Evolutionary conservation across 352 stramenopile genomes (phyloP).

Genomic region (Globisporangium alternatum): DNA sequence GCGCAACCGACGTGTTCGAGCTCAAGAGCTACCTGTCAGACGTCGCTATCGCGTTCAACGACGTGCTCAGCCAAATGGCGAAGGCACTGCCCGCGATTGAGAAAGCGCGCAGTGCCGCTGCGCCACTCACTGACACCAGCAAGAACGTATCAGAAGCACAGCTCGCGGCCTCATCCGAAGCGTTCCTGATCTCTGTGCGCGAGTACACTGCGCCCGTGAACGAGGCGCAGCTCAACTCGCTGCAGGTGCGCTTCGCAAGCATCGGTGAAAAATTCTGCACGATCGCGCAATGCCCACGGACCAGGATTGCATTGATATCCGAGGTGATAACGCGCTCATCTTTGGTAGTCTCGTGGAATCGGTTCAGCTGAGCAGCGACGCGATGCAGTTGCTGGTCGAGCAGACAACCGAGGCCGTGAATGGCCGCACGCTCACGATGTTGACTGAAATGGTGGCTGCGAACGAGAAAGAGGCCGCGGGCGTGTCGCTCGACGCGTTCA

Average conservation of each 20-base stretch:
- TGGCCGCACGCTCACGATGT: not conserved
- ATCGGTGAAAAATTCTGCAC: not conserved
- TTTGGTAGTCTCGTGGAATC: not conserved
- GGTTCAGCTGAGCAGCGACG: not conserved
- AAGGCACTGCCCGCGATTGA: conserved; percentile 1
- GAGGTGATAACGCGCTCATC: conserved; percentile 2
- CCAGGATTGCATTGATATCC: not conserved
- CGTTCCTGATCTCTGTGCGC: not conserved
- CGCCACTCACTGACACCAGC: not conserved
- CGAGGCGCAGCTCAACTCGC: conserved; percentile 5
- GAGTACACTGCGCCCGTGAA: not conserved
- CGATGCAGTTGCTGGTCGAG: not conserved
- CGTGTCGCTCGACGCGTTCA: not conserved
- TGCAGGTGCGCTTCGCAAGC: conserved; percentile 5
- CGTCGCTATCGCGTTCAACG: not conserved
- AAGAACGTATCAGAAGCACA: not conserved
- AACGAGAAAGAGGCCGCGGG: not conserved
- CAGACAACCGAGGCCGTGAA: not conserved
- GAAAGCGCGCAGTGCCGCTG: not conserved
- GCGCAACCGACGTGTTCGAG: not conserved
- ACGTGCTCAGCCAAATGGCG: conserved; percentile 1
- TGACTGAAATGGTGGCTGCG: not conserved
- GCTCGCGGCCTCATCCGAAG: not conserved
- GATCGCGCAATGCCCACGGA: conserved; percentile 5
- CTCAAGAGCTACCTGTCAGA: conserved; percentile 4